Evolutionary conservation across 352 stramenopile species (phyloP), one percentile per base, ranked within the genome.

Genomic region (Phytopythium cucurbitacearum): DNA sequence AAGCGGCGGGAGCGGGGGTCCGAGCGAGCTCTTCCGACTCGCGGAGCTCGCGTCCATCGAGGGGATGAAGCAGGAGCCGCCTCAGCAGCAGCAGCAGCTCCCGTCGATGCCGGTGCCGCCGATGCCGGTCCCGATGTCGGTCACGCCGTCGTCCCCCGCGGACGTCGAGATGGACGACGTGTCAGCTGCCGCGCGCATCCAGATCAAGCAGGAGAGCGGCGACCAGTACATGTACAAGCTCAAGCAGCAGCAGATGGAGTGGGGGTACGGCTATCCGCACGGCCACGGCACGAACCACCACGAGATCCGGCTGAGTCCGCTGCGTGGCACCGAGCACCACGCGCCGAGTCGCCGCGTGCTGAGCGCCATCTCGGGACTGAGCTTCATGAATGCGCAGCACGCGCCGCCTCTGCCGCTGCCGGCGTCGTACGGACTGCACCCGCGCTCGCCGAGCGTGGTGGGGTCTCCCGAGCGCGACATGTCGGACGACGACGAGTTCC

Each of bases 21-120:
- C 21, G 21, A 85, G 65, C 55, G 72, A 91, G 55, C 70, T 91
- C 28, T 91, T 89, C 60, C 76, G 77, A 21, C 61, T 91, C 48
- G 80, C 80, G 1, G 80, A 91, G 60, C 64, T 91, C 41, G 80
- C 80, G 7, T 86, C 78, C 21, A 80, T 87, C 48, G 78, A 91
- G 47, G 77, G 83, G 36, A 89, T 91, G 73, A 85, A 85, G 60
- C 65, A 80, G 47, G 73, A 84, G 53, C 71, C 73, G 15, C 40
- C 70, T 2, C 35, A 43, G 5, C 33, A 51, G 11, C 46, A 42
- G n/a, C 35, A 42, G n/a, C 36, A 35, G 35, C 12, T 43, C 35
- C 8, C 46, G n/a, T n/a, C 32, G 13, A 15, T 15, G n/a, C 21
- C 40, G 40, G 40, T 12, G 12, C 40, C 7, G n/a, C 40, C 7